Evolutionary conservation across 805 yeast genomes (phyloP), one percentile per base, ranked within the genome.

Genomic region (Starmerella potacharoeniae): DNA sequence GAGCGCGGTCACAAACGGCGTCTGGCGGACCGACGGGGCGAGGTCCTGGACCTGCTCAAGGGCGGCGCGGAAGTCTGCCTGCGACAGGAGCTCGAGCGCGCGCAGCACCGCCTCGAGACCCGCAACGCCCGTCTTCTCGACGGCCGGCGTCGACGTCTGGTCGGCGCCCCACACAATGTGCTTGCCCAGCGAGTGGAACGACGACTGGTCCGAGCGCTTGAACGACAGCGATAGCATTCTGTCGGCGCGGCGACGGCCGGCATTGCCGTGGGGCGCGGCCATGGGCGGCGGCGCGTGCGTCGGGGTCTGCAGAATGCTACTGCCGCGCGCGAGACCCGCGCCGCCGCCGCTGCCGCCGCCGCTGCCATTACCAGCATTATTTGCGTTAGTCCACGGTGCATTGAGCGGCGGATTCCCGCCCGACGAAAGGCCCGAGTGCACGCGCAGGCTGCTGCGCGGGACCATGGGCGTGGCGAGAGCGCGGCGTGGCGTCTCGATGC

Each of bases 1-100:
- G 61, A 83, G 82, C 28, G 89, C 78, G 49, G 87, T 75, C 11
- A 89, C 95, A 86, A 93, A 89, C 0, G 97, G 93, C 28, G 96
- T 77, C 53, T 80, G 73, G 56, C 77, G 72, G 67, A 83, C 86
- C 49, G 73, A 64, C 50, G 75, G 77, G 1, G 95, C 86, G 22
- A 93, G 72, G 29, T 80, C 68, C 53, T 79, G 80, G 34, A 91
- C 72, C 2, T 80, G 71, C 54, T 91, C 70, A 9, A 90, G 79
- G 0, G 97, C 95, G 63, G 83, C 81, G 65, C 80, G 81, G 61
- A 95, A 86, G 64, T 90, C 93, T 68, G 78, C 90, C 44, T 76
- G 57, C 29, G 60, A 54, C 11, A 61, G 36, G 28, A 52, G 50
- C 16, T 56, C 50, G 10, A 58, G 40, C 8, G 60, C 57, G 17